These are phyloP conservation scores for Nemania sp. DNA, from an alignment of 2,329 filamentous ascomycete genomes.

Conservation along the genomic window DNA sequence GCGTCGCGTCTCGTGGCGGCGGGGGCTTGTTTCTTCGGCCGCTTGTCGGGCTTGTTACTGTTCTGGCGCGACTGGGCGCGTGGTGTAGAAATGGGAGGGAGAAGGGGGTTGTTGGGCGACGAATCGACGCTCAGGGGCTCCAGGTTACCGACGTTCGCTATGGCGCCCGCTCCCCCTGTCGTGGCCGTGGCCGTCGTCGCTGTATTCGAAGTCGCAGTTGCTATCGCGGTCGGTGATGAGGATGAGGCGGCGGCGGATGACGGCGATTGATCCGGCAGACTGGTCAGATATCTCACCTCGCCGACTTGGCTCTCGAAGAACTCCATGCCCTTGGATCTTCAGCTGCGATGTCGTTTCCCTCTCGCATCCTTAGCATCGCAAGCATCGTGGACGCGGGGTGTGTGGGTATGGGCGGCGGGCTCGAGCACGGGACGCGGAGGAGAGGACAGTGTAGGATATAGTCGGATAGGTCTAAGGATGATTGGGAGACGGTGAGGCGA, in stretches of 20 bases:
- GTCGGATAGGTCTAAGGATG: too few relatives aligned
- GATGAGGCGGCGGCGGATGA: slow-evolving; percentile 14
- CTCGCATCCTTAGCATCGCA: slow-evolving; percentile 20
- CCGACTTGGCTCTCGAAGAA: slow-evolving; percentile 44
- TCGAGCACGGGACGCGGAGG: background rate
- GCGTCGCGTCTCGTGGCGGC: slow-evolving; percentile 20
- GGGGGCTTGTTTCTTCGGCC: slow-evolving; percentile 18
- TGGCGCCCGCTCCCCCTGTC: too few relatives aligned
- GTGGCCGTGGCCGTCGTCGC: too few relatives aligned
- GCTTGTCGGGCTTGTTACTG: slow-evolving; percentile 18
- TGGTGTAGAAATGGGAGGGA: background rate
- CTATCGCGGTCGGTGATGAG: slow-evolving; percentile 14
- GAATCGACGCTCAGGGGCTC: slow-evolving; percentile 1
- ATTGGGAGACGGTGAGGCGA: slow-evolving; percentile 1
- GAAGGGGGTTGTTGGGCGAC: background rate
- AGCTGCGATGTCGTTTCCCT: slow-evolving; percentile 13
- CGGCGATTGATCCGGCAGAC: slow-evolving; percentile 33
- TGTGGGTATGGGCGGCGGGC: slow-evolving; percentile 6
- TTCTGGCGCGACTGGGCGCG: slow-evolving; percentile 15
- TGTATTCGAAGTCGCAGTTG: too few relatives aligned
- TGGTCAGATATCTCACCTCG: slow-evolving; percentile 43
- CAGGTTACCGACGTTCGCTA: background rate
- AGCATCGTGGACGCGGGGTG: slow-evolving; percentile 25
- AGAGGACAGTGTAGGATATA: background rate
- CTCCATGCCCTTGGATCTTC: slow-evolving; percentile 35